Evolutionary conservation across 2,329 filamentous ascomycete species (phyloP), one percentile per base, ranked within the genome.

Genomic region (Alternaria postmessia): DNA sequence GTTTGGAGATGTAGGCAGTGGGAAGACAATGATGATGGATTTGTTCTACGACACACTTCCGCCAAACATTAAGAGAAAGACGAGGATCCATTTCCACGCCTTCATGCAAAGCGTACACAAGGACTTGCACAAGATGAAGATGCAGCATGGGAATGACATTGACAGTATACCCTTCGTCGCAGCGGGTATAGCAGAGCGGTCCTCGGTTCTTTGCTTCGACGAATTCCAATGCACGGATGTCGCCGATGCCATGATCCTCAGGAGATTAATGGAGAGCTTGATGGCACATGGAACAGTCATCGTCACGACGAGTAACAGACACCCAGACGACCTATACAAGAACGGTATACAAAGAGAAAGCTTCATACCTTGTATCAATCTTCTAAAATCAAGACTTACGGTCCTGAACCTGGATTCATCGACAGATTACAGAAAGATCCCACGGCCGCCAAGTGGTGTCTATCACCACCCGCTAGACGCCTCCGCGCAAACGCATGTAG

Each of bases 11-110:
- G 95, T 99, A 2, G 95, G 95, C 41, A 96, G 93, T 72, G 95
- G 95, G 63, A 99, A 99, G 85, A 99, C 95, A 3, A 99, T 99
- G 95, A 84, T 99, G 75, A 99, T 99, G 95, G 94, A 99, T 76
- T 84, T 99, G 51, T 97, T 98, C 79, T 97, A 94, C 81, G 94
- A 98, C 66, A 97, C 94, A 0, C 83, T 98, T 22, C 95, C 95
- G 0, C 78, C 83, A 16, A 90, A 90, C 61, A 93, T 98, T 66
- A 86, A 84, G 58, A 88, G 88, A 32, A 97, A 97, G 82, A 96
- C 90, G 47, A 87, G 95, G 48, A 97, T 99, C 73, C 95, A 99
- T 82, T 99, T 99, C 80, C 93, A 98, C 83, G 97, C 97, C 78
- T 99, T 99, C 83, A 99, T 99, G 95, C 95, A 98, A 79, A 92